Evolutionary conservation across 441 rosid species (phyloP).

Genomic region (Raphanus hybrid): DNA sequence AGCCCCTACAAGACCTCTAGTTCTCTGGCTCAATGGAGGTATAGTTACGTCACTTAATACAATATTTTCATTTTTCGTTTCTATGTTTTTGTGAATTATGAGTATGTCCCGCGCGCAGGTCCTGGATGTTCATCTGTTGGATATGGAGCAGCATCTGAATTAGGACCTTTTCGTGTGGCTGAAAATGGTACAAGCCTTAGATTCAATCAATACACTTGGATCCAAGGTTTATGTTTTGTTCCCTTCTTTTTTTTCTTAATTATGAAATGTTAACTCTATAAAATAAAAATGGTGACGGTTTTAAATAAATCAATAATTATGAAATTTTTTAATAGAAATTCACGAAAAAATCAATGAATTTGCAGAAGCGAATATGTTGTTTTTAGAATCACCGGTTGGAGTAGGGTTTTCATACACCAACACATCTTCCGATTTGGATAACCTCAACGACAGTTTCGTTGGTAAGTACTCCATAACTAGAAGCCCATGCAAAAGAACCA

Average conservation of each 20-base stretch:
- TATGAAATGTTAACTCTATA: background rate
- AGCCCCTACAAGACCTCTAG: slow-evolving; percentile 52
- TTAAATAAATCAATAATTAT: background rate
- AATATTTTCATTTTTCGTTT: background rate
- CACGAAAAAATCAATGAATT: background rate
- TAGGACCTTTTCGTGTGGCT: slow-evolving; percentile 59
- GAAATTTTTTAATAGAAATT: background rate
- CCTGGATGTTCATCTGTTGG: slow-evolving; percentile 76
- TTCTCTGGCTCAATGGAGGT: slow-evolving; percentile 79
- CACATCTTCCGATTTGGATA: slow-evolving; percentile 55
- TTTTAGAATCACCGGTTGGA: slow-evolving; percentile 71
- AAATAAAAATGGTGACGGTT: background rate
- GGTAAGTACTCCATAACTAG: slow-evolving; percentile 43
- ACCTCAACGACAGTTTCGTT: slow-evolving; percentile 54
- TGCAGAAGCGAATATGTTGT: slow-evolving; percentile 62
- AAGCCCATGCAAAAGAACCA: background rate
- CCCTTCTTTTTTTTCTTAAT: background rate
- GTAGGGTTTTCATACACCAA: slow-evolving; percentile 76
- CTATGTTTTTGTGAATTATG: background rate
- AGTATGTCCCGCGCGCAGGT: slow-evolving; percentile 36
- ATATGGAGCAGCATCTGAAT: slow-evolving; percentile 65
- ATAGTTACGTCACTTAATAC: background rate
- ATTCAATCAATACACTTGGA: slow-evolving; percentile 61
- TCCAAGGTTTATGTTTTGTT: slow-evolving; percentile 48
- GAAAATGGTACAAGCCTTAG: slow-evolving; percentile 35